A percentile compares a stretch with the other conserved stretches of the same genome.
Conservation (phyloP, 495 filamentous ascomycete genomes). For the Penicillium simplicissimum region DNA sequence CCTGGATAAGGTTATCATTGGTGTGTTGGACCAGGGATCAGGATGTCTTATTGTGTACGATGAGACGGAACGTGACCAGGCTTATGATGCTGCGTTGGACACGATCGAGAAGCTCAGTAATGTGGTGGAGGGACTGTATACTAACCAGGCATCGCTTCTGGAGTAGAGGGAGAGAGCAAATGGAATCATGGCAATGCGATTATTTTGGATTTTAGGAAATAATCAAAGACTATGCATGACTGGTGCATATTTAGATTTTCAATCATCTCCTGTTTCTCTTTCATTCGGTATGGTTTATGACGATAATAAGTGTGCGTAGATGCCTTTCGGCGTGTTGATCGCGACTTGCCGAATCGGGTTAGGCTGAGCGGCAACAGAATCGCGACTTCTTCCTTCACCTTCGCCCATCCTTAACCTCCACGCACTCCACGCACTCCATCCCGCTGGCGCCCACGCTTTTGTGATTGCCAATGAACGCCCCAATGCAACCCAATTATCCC, state of each 20-base stretch:
- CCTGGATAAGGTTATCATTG: constrained; percentile 96
- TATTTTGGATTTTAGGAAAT: constrained; percentile 29
- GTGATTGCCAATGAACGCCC: constrained; percentile 41
- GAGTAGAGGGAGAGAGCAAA: constrained; percentile 58
- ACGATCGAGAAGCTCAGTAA: constrained; percentile 97
- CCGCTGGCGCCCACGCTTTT: constrained; percentile 18
- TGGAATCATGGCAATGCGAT: constrained; percentile 28
- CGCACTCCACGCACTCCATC: constrained; percentile 24
- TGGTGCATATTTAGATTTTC: background rate
- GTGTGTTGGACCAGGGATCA: constrained; percentile 95
- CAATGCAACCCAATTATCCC: constrained; percentile 47
- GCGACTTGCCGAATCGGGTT: constrained; percentile 38
- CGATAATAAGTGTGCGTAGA: background rate
- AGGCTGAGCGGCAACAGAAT: constrained; percentile 46
- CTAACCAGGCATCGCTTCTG: constrained; percentile 92
- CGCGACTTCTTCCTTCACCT: constrained; percentile 35
- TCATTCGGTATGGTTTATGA: too few relatives aligned
- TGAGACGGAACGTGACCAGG: constrained; percentile 87
- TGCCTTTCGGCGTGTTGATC: constrained; percentile 5
- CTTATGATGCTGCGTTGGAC: constrained; percentile 89
- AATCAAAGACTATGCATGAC: constrained; percentile 21
- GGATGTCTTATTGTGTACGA: constrained; percentile 97
- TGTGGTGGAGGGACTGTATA: constrained; percentile 96
- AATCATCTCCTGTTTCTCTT: background rate
- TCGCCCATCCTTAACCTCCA: constrained; percentile 25